These are phyloP conservation scores for Cochlearia excelsa DNA, from an alignment of 345 rosid species.

Conservation along the genomic window DNA sequence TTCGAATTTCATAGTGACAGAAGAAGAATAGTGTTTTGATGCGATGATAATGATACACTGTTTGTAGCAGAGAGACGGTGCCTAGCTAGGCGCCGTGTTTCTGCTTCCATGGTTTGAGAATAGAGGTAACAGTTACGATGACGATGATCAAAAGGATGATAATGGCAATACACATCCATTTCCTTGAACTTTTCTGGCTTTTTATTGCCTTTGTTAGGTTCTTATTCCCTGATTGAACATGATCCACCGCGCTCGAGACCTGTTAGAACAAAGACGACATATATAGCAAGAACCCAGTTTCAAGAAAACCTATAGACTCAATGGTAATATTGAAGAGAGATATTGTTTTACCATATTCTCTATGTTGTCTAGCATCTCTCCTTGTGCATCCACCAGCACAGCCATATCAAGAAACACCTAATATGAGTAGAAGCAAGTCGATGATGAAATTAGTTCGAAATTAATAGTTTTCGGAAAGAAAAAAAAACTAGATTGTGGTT, in stretches of 20 bases:
- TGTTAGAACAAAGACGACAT: slow-evolving; percentile 16
- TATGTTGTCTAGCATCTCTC: slow-evolving; percentile 89
- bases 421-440: slow-evolving; percentile 6
- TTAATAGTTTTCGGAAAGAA: not conserved
- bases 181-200: slow-evolving; percentile 73
- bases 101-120: slow-evolving; percentile 76
- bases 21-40: not conserved
- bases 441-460: not conserved
- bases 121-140: slow-evolving; percentile 57
- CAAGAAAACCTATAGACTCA: too few relatives aligned
- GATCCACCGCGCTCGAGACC: slow-evolving; percentile 93
- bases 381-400: slow-evolving; percentile 88
- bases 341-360: slow-evolving; percentile 64
- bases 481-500: not conserved
- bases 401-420: slow-evolving; percentile 97
- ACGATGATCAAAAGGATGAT: slow-evolving; percentile 74
- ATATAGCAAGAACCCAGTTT: too few relatives aligned
- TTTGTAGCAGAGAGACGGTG: slow-evolving; percentile 20
- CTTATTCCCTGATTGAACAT: slow-evolving; percentile 77
- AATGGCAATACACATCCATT: slow-evolving; percentile 92
- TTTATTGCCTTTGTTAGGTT: slow-evolving; percentile 70
- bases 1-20: too few relatives aligned
- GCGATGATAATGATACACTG: slow-evolving; percentile 18
- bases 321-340: not conserved
- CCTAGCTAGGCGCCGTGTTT: slow-evolving; percentile 59